These are phyloP conservation scores for Aspergillus homomorphus DNA, from an alignment of 495 filamentous ascomycete species.

Conservation along the genomic window DNA sequence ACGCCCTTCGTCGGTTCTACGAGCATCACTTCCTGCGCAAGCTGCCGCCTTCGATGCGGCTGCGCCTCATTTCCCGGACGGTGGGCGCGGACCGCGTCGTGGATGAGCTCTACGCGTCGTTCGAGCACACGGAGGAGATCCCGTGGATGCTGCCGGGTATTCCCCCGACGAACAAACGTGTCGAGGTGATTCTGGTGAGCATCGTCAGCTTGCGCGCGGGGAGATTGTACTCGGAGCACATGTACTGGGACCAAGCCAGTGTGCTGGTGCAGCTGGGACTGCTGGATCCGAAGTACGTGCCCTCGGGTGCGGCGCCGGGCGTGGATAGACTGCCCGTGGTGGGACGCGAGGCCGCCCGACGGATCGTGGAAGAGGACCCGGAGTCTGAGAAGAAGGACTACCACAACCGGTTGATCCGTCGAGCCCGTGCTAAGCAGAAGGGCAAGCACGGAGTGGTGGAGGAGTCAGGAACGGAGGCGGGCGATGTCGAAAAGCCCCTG, in stretches of 20 bases:
- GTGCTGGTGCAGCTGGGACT: conserved; percentile 75
- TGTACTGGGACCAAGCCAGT: conserved; percentile 85
- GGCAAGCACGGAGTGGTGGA: conserved; percentile 16
- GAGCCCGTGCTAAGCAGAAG: conserved; percentile 26
- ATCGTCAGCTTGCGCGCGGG: conserved; percentile 74
- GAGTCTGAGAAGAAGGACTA: conserved; percentile 39
- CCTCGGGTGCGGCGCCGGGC: conserved; percentile 43
- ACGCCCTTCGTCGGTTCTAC: conserved; percentile 69
- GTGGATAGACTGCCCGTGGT: conserved; percentile 67
- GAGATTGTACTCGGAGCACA: conserved; percentile 75
- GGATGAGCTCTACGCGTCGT: conserved; percentile 56
- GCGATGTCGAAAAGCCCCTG: conserved; percentile 20
- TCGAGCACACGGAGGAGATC: conserved; percentile 68
- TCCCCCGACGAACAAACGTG: conserved; percentile 61
- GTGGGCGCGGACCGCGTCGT: conserved; percentile 58
- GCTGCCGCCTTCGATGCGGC: conserved; percentile 62
- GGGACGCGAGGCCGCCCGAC: conserved; percentile 61
- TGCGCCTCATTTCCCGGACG: conserved; percentile 72
- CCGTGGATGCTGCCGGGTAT: conserved; percentile 82
- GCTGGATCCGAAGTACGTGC: conserved; percentile 60
- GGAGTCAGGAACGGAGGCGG: conserved; percentile 27
- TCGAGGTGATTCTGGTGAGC: conserved; percentile 70
- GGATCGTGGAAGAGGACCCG: conserved; percentile 60
- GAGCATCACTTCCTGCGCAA: conserved; percentile 67
- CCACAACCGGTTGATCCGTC: conserved; percentile 41